Evolutionary conservation across 371 early-diverging fungal genomes (phyloP).

Genomic region (Circinella umbellata): DNA sequence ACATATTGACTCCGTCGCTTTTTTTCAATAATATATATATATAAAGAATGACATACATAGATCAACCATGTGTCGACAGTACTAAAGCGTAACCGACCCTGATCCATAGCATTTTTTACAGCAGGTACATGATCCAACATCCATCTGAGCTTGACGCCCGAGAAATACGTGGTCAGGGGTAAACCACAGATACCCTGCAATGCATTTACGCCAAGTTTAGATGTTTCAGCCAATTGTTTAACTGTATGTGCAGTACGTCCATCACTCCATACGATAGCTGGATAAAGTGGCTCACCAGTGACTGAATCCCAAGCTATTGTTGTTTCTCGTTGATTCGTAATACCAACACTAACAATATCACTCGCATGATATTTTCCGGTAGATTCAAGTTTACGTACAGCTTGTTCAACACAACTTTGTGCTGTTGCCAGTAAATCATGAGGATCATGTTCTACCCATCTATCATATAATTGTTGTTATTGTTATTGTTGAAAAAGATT

Average conservation of each 20-base stretch:
- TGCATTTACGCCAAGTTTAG: slow-evolving; percentile 45
- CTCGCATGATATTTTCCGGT: slow-evolving; percentile 59
- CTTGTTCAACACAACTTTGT: slow-evolving; percentile 71
- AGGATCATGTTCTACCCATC: slow-evolving; percentile 95
- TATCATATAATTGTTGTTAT: slow-evolving; percentile 16
- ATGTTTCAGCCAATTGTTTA: slow-evolving; percentile 53
- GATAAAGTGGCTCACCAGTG: slow-evolving; percentile 84
- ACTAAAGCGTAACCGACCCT: slow-evolving; percentile 69
- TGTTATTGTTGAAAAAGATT: neutral
- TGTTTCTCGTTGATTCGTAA: slow-evolving; percentile 97
- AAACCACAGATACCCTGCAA: slow-evolving; percentile 77
- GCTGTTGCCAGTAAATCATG: slow-evolving; percentile 76
- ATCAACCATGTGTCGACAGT: slow-evolving; percentile 92
- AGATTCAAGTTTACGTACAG: slow-evolving; percentile 67
- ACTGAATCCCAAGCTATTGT: slow-evolving; percentile 86
- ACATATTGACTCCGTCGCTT: too few relatives aligned
- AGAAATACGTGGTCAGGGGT: slow-evolving; percentile 94
- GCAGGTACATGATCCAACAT: slow-evolving; percentile 80
- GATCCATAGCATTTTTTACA: slow-evolving; percentile 58
- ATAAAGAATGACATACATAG: slow-evolving; percentile 27
- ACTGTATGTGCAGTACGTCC: slow-evolving; percentile 84
- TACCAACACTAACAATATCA: slow-evolving; percentile 84
- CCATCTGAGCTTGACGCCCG: slow-evolving; percentile 93
- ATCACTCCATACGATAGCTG: slow-evolving; percentile 97
- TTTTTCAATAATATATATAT: too few relatives aligned